These are phyloP conservation scores for Fusarium solani-melongenae DNA, from an alignment of 2,329 filamentous ascomycete genomes.

Conservation along the genomic window DNA sequence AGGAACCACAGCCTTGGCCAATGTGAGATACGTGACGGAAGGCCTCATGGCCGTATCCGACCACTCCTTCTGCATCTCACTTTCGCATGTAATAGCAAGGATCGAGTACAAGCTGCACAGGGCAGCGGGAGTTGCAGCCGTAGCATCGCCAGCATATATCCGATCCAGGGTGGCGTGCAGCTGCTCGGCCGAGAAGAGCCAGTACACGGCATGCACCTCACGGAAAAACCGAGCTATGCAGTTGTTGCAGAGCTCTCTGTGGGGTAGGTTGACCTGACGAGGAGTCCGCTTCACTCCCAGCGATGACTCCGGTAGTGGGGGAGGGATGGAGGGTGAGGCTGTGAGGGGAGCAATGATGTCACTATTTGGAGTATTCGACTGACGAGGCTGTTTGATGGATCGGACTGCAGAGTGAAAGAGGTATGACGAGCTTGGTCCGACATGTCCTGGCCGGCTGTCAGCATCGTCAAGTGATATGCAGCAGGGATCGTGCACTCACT, in stretches of 20 bases:
- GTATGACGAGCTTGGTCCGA: slow-evolving; percentile 10
- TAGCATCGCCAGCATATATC: slow-evolving; percentile 19
- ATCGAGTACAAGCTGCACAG: slow-evolving; percentile 15
- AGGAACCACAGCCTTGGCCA: slow-evolving; percentile 19
- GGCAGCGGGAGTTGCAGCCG: slow-evolving; percentile 4
- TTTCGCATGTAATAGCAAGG: slow-evolving; percentile 15
- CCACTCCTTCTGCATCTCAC: slow-evolving; percentile 10
- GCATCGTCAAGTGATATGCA: neutral
- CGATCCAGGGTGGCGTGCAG: slow-evolving; percentile 5
- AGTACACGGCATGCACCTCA: slow-evolving; percentile 16
- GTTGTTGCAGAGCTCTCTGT: slow-evolving; percentile 3
- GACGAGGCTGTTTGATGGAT: slow-evolving; percentile 5
- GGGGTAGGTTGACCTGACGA: slow-evolving; percentile 13
- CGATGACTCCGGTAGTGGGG: slow-evolving; percentile 12
- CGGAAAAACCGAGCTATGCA: slow-evolving; percentile 17
- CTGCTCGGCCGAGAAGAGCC: slow-evolving; percentile 20
- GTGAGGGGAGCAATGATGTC: slow-evolving; percentile 16
- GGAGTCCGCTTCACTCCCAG: slow-evolving; percentile 6
- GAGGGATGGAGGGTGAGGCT: slow-evolving; percentile 8
- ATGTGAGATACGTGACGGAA: slow-evolving; percentile 9
- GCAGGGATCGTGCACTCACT: neutral
- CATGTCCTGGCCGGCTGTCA: neutral
- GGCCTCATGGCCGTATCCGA: slow-evolving; percentile 3
- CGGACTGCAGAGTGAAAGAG: slow-evolving; percentile 19
- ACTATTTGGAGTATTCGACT: slow-evolving; percentile 8